These are phyloP conservation scores for Chimonanthus praecox DNA, from an alignment of 164 flowering plant species.

Conservation along the genomic window DNA sequence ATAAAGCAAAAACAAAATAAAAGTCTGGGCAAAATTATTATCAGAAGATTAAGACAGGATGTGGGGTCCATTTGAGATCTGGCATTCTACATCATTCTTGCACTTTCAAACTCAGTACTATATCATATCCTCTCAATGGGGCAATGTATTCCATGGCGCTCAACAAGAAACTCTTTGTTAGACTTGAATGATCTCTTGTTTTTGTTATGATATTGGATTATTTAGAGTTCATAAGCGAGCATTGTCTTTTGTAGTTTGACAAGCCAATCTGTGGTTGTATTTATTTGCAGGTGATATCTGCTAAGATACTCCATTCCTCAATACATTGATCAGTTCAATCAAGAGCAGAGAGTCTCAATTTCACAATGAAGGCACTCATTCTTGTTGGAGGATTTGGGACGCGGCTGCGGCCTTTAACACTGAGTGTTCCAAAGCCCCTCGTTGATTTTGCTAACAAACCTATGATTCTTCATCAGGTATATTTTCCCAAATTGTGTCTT, in stretches of 20 bases:
- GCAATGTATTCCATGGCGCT: too few relatives aligned
- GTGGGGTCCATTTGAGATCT: too few relatives aligned
- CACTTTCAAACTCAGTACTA: too few relatives aligned
- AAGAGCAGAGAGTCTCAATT: background rate
- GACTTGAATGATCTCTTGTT: background rate
- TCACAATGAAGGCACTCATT: conserved; percentile 93
- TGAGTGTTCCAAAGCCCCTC: conserved; percentile 94
- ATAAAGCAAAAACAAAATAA: too few relatives aligned
- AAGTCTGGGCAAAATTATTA: too few relatives aligned
- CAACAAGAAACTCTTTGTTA: background rate
- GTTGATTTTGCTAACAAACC: conserved; percentile 99
- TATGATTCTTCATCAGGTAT: conserved; percentile 98
- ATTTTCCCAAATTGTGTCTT: background rate
- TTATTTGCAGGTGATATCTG: background rate
- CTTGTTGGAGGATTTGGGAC: conserved; percentile 99
- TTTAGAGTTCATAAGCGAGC: background rate
- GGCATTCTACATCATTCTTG: too few relatives aligned
- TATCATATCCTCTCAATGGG: too few relatives aligned
- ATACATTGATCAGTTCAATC: background rate
- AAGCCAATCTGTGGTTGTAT: background rate
- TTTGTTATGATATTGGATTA: background rate
- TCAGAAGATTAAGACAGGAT: too few relatives aligned
- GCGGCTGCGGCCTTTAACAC: conserved; percentile 95
- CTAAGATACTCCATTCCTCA: conserved; percentile 9
- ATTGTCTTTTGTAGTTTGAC: background rate